Percentiles rank a stretch among this genome's conserved stretches.
These are phyloP conservation scores for Aspergillus ruber DNA, from an alignment of 2,329 filamentous ascomycete species.

Conservation along the genomic window DNA sequence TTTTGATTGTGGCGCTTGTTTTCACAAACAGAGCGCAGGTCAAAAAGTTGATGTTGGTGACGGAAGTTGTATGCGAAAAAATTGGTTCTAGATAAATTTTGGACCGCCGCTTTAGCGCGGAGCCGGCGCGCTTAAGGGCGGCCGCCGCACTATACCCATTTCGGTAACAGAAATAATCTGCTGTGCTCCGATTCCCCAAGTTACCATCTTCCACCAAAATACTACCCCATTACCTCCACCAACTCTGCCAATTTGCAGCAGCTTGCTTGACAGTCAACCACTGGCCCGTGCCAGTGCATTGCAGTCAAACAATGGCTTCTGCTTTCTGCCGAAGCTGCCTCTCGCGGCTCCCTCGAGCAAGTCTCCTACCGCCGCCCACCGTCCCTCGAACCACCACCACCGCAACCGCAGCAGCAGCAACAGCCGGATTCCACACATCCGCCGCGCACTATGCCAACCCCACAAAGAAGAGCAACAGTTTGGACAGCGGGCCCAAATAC, in stretches of 20 bases:
- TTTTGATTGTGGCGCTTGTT: constrained; percentile 6
- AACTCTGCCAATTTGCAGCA: constrained; percentile 7
- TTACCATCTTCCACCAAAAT: constrained; percentile 4
- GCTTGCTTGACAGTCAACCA: constrained; percentile 20
- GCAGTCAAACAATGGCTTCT: constrained; percentile 46
- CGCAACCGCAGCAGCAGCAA: constrained; percentile 40
- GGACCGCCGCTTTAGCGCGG: constrained; percentile 21
- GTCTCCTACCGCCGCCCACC: constrained; percentile 26
- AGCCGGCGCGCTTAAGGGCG: constrained; percentile 14
- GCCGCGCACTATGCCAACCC: constrained; percentile 31
- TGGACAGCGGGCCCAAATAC: constrained; percentile 25
- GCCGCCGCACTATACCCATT: constrained; percentile 17
- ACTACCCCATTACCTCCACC: too few species aligned
- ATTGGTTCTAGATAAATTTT: constrained; percentile 19
- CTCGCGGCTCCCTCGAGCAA: constrained; percentile 37
- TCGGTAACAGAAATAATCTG: constrained; percentile 16
- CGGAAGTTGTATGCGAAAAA: constrained; percentile 16
- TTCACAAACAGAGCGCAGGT: neutral
- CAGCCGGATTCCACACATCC: constrained; percentile 44
- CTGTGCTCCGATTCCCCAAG: constrained; percentile 15
- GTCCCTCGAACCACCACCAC: neutral
- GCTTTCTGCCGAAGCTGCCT: constrained; percentile 56
- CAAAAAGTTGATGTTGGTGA: neutral
- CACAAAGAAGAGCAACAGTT: constrained; percentile 45
- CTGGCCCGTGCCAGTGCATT: constrained; percentile 27